These are phyloP conservation scores for Hypoxylon sp. DNA, from an alignment of 2,329 filamentous ascomycete genomes.

Conservation along the genomic window DNA sequence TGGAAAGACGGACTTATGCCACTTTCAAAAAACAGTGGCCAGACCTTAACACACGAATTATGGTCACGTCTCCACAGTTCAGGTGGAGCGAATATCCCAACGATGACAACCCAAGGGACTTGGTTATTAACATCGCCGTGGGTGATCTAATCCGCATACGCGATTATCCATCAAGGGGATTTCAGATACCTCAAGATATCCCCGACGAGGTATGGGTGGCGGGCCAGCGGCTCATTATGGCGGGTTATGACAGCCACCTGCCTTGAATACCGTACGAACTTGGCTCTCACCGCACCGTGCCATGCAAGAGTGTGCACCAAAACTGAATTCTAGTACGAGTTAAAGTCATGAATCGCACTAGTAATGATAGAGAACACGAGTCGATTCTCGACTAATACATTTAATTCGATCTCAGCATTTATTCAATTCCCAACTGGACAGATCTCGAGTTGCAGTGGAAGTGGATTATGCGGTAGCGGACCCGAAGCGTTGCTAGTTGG, in stretches of 20 bases:
- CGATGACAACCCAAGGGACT: slow-evolving; percentile 58
- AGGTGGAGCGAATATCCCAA: slow-evolving; percentile 61
- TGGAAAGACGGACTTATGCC: slow-evolving; percentile 63
- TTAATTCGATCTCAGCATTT: background rate
- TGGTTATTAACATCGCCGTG: slow-evolving; percentile 63
- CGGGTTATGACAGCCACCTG: slow-evolving; percentile 59
- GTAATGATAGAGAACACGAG: background rate
- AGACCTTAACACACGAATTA: slow-evolving; percentile 53
- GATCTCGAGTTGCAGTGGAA: background rate
- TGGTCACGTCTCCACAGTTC: slow-evolving; percentile 60
- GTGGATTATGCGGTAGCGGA: background rate
- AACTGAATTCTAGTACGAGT: too few relatives aligned
- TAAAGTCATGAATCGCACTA: background rate
- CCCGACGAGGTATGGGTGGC: slow-evolving; percentile 61
- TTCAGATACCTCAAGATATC: slow-evolving; percentile 62
- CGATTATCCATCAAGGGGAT: slow-evolving; percentile 61
- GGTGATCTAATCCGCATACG: slow-evolving; percentile 62
- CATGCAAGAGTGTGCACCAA: background rate
- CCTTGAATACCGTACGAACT: slow-evolving; percentile 48
- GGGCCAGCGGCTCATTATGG: slow-evolving; percentile 58
- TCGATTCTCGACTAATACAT: background rate
- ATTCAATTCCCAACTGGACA: background rate
- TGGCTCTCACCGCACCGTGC: background rate
- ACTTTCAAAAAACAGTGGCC: slow-evolving; percentile 66
- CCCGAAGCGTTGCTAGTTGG: background rate